Percentiles rank a stretch among this genome's conserved stretches.
phyloP scores from a whole-genome alignment of 1,284 basidiomycete genomes.

The Cerrena zonata region DNA sequence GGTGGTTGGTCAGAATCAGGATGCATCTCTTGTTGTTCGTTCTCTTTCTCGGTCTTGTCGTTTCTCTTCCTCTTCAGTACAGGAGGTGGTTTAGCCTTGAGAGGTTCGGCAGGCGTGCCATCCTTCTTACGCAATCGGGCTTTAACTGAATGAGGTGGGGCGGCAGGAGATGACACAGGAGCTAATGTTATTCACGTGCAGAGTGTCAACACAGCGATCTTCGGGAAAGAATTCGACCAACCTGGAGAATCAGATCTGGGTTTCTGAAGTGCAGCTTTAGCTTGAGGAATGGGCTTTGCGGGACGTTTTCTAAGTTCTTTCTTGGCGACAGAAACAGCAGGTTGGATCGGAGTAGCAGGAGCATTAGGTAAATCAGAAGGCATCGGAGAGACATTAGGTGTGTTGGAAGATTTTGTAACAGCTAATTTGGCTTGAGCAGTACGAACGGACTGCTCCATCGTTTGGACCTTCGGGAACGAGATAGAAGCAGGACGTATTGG shows the following conservation, averaged over 20 bases:
- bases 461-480: neutral
- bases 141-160: conserved; percentile 13
- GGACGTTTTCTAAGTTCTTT: neutral
- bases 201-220: too few relatives aligned
- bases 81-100: conserved; percentile 1
- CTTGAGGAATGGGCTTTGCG: neutral
- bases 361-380: neutral
- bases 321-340: neutral
- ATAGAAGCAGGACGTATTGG: neutral
- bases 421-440: too few relatives aligned
- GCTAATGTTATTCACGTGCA: conserved; percentile 7
- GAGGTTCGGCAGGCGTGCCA: neutral
- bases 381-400: neutral
- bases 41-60: conserved; percentile 2
- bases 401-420: too few relatives aligned
- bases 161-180: conserved; percentile 13
- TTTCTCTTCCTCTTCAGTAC: conserved; percentile 15
- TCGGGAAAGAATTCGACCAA: too few relatives aligned
- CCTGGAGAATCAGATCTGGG: neutral
- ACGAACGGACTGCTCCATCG: too few relatives aligned
- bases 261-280: neutral
- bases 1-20: conserved; percentile 1
- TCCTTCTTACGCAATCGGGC: conserved; percentile 18
- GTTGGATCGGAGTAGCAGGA: neutral
- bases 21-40: conserved; percentile 4